Conservation (phyloP, 176 grass and related monocot genomes). For the Oryza longistaminata region DNA sequence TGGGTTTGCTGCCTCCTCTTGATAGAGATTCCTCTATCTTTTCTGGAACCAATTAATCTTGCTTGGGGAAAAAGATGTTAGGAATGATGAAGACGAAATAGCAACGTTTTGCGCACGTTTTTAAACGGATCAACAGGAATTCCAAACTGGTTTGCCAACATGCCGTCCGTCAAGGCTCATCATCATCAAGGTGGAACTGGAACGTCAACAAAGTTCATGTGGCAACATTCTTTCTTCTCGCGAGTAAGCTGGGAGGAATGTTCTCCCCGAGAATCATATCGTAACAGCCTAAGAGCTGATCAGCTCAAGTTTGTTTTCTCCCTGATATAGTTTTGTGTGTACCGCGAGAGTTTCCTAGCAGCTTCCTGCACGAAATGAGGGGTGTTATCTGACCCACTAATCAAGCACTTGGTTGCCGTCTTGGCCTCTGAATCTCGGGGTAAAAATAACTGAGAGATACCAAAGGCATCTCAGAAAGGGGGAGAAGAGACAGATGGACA, state of each 20-base stretch:
- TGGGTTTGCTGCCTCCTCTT: not conserved
- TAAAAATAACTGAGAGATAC: constrained; percentile 12
- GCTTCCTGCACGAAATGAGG: constrained; percentile 27
- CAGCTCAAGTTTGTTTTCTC: not conserved
- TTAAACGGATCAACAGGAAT: not conserved
- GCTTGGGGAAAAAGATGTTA: not conserved
- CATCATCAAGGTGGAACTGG: not conserved
- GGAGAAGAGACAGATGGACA: not conserved
- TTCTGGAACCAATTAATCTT: not conserved
- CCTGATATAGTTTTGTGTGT: not conserved
- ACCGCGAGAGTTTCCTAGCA: constrained; percentile 7
- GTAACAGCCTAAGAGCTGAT: not conserved
- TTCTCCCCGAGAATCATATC: not conserved
- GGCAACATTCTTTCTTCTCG: not conserved
- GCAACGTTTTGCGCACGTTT: not conserved
- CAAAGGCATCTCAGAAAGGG: constrained; percentile 28
- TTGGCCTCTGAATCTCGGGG: not conserved
- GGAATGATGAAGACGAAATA: not conserved
- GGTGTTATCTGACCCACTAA: constrained; percentile 29
- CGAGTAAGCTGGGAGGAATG: constrained; percentile 11
- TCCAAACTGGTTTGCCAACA: not conserved
- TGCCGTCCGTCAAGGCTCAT: constrained; percentile 1
- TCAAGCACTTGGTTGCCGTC: not conserved
- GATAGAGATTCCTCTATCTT: not conserved
- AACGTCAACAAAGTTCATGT: not conserved